Evolutionary conservation across 495 filamentous ascomycete species (phyloP).

Genomic region (Amphirosellinia nigrospora): DNA sequence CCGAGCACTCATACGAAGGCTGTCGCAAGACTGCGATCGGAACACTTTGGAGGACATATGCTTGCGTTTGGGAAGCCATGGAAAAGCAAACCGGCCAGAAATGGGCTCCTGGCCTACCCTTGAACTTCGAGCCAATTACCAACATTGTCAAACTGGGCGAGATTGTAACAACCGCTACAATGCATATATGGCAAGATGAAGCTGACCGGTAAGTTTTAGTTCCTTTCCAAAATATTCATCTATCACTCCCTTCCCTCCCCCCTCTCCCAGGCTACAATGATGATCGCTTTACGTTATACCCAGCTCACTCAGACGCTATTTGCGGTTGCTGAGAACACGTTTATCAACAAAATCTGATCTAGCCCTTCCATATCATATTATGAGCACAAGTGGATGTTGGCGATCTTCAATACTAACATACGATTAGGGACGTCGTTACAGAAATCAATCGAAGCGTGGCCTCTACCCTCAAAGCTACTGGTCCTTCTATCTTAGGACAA

Average conservation of each 20-base stretch:
- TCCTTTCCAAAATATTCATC: slow-evolving; percentile 24
- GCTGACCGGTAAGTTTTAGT: slow-evolving; percentile 76
- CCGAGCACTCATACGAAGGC: slow-evolving; percentile 90
- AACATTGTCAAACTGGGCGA: slow-evolving; percentile 87
- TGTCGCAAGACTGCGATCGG: slow-evolving; percentile 88
- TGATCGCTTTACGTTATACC: slow-evolving; percentile 92
- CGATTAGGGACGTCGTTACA: slow-evolving; percentile 79
- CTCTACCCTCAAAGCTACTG: slow-evolving; percentile 89
- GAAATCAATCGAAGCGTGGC: slow-evolving; percentile 95
- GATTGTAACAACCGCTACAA: slow-evolving; percentile 81
- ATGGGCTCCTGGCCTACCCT: slow-evolving; percentile 87
- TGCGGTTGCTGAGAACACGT: slow-evolving; percentile 92
- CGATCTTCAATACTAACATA: slow-evolving; percentile 48
- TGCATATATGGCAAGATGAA: slow-evolving; percentile 87
- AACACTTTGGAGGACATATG: slow-evolving; percentile 91
- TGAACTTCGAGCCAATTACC: slow-evolving; percentile 74
- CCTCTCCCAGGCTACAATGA: slow-evolving; percentile 62
- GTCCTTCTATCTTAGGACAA: slow-evolving; percentile 81
- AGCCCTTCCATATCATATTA: slow-evolving; percentile 21
- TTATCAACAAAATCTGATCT: slow-evolving; percentile 58
- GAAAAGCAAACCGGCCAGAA: slow-evolving; percentile 79
- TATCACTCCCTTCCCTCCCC: slow-evolving; percentile 19
- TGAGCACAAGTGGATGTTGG: too few relatives aligned
- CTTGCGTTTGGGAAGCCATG: slow-evolving; percentile 84
- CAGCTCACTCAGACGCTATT: slow-evolving; percentile 97